phyloP scores from a whole-genome alignment of 176 grass and related monocot species.

The Phyllostachys edulis region DNA sequence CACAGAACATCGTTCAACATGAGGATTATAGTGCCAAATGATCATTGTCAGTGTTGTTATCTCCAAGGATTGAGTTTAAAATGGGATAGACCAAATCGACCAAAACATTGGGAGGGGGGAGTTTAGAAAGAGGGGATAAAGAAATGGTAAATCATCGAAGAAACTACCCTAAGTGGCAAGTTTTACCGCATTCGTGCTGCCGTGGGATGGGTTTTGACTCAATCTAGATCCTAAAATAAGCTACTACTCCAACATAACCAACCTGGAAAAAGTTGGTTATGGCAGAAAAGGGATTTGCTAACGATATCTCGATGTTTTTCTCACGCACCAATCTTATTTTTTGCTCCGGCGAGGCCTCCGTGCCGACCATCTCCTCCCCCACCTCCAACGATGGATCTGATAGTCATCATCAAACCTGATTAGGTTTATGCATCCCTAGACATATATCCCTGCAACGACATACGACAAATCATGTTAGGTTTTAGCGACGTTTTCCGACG shows the following conservation, averaged over 20 bases:
- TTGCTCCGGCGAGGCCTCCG: neutral
- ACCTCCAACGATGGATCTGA: neutral
- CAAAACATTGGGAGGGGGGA: neutral
- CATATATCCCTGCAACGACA: neutral
- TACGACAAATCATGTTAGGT: too few species aligned
- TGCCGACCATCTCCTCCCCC: neutral
- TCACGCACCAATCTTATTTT: neutral
- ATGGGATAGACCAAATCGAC: neutral
- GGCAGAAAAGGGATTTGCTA: neutral
- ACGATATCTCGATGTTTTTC: neutral
- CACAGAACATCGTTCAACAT: too few species aligned
- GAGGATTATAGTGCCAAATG: neutral
- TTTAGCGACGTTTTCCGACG: too few species aligned
- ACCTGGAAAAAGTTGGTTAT: neutral
- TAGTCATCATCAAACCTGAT: neutral
- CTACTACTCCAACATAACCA: neutral
- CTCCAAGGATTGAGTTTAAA: neutral
- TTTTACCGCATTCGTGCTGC: neutral
- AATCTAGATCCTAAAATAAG: neutral
- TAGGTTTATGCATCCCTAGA: neutral
- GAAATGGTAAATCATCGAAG: neutral
- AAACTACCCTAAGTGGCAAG: neutral
- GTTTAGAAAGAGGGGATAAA: neutral
- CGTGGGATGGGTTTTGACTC: neutral
- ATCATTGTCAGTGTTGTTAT: too few species aligned